These are phyloP conservation scores for Neurospora sublineolata DNA, from an alignment of 495 filamentous ascomycete species.

Conservation along the genomic window DNA sequence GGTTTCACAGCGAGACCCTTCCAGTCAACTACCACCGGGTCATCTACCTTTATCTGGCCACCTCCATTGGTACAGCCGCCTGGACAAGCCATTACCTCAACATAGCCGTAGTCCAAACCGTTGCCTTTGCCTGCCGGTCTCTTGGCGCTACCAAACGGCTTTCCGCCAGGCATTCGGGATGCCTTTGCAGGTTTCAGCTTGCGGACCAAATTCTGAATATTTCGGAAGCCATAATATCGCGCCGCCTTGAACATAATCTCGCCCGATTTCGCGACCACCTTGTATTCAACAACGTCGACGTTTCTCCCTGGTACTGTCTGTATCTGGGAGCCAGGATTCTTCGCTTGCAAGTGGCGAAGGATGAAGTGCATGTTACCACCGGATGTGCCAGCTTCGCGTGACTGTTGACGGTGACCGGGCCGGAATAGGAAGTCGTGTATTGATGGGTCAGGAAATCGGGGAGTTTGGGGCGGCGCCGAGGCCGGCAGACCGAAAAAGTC, in stretches of 20 bases:
- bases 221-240: slow-evolving; percentile 91
- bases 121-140: slow-evolving; percentile 31
- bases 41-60: slow-evolving; percentile 83
- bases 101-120: slow-evolving; percentile 64
- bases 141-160: slow-evolving; percentile 33
- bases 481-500: slow-evolving; percentile 59
- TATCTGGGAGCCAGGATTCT: slow-evolving; percentile 56
- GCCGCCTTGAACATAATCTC: slow-evolving; percentile 64
- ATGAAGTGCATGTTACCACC: slow-evolving; percentile 84
- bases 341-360: slow-evolving; percentile 55
- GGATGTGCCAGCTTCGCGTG: slow-evolving; percentile 54
- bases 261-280: slow-evolving; percentile 42
- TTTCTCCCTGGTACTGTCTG: slow-evolving; percentile 68
- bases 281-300: slow-evolving; percentile 77
- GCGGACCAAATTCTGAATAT: slow-evolving; percentile 93
- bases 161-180: slow-evolving; percentile 67
- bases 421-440: slow-evolving; percentile 65
- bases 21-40: slow-evolving; percentile 44
- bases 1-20: slow-evolving; percentile 39
- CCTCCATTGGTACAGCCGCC: slow-evolving; percentile 97
- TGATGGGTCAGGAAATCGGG: slow-evolving; percentile 53
- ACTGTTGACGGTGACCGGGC: slow-evolving; percentile 13
- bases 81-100: slow-evolving; percentile 98
- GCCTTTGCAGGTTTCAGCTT: slow-evolving; percentile 67
- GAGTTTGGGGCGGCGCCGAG: slow-evolving; percentile 30